Base-by-base conservation (phyloP, 257 asterid genomes). In the Nicotiana obtusifolia region DNA sequence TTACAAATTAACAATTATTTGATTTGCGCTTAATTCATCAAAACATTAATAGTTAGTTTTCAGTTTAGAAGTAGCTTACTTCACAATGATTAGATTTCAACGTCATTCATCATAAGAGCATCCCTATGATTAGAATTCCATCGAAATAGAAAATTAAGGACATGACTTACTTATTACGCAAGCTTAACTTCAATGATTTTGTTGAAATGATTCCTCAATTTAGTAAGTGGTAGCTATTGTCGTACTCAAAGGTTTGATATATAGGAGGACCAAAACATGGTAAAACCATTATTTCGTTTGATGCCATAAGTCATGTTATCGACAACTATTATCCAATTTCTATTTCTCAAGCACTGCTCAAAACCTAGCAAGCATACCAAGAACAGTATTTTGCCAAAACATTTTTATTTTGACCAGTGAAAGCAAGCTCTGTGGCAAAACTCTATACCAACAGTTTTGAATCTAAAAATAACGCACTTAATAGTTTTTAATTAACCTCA, bases 381-480 rank as follows among this genome's bases (percentile, higher is more conserved):
- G 52, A 81, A 56, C 54, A 41, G 31, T 10, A 28, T 57, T n/a
- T 31, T 49, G 20, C 54, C 26, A 10, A 10, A 64, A 64, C 47
- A 20, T 73, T 37, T 44, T 64, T 64, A 7, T 20, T 81, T 81
- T 81, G 87, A 64, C 82, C 41, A 14, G 54, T 62, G 76, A 19
- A 7, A 4, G 19, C 20, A 7, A 4, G 19, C 20, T 67, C 35
- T 67, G 53, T 35, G 35, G 26, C 71, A 1, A 64, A 28, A 14
- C 5, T 62, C 10, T 26, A 22, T 13, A 62, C 2, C n/a, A 62
- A 56, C 22, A 17, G 20, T 16, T 56, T 56, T 56, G 22, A 56
- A 56, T 56, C 61, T 30, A 30, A 2, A 30, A 30, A 30, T 30
- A 30, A 30, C 31, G 4, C 31, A 30, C 31, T 30, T 30, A 2